phyloP scores from a whole-genome alignment of 2,329 filamentous ascomycete genomes.

The Clonostachys byssicola region DNA sequence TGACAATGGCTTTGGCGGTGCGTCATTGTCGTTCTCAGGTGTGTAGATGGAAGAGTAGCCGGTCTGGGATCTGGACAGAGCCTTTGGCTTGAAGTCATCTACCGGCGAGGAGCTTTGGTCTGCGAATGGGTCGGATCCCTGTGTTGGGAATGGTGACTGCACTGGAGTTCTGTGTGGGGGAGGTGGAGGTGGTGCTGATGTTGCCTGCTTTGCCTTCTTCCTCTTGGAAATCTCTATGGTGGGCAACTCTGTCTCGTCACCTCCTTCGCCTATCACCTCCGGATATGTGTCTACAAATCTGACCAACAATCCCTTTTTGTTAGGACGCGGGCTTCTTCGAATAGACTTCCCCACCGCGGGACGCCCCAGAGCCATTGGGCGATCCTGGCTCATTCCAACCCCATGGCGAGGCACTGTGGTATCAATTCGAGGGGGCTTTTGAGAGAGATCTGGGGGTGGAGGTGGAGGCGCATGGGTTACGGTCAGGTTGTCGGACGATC shows the following conservation, averaged over 20 bases:
- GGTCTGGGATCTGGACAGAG: slow-evolving; percentile 55
- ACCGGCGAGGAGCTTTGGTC: background rate
- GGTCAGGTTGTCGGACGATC: slow-evolving; percentile 48
- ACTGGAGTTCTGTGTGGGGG: slow-evolving; percentile 4
- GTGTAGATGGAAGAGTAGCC: slow-evolving; percentile 36
- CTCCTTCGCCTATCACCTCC: slow-evolving; percentile 84
- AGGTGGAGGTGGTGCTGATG: slow-evolving; percentile 21
- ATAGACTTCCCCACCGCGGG: slow-evolving; percentile 33
- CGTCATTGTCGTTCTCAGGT: slow-evolving; percentile 7
- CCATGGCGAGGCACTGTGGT: slow-evolving; percentile 51
- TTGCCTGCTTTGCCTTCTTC: slow-evolving; percentile 35
- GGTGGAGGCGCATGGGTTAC: slow-evolving; percentile 47
- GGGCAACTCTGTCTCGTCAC: slow-evolving; percentile 76
- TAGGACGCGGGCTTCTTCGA: slow-evolving; percentile 36
- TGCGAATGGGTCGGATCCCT: slow-evolving; percentile 5
- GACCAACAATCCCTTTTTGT: slow-evolving; percentile 67
- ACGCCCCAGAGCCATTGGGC: slow-evolving; percentile 30
- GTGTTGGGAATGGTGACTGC: slow-evolving; percentile 4
- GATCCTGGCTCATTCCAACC: slow-evolving; percentile 37
- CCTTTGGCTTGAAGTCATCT: slow-evolving; percentile 45
- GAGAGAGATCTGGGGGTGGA: slow-evolving; percentile 29
- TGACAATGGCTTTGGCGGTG: background rate
- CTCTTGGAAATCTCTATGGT: slow-evolving; percentile 65
- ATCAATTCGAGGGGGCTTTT: slow-evolving; percentile 51
- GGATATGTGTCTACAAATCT: slow-evolving; percentile 70